Conservation (phyloP, 257 asterid species). For the Orobanche coerulescens region DNA sequence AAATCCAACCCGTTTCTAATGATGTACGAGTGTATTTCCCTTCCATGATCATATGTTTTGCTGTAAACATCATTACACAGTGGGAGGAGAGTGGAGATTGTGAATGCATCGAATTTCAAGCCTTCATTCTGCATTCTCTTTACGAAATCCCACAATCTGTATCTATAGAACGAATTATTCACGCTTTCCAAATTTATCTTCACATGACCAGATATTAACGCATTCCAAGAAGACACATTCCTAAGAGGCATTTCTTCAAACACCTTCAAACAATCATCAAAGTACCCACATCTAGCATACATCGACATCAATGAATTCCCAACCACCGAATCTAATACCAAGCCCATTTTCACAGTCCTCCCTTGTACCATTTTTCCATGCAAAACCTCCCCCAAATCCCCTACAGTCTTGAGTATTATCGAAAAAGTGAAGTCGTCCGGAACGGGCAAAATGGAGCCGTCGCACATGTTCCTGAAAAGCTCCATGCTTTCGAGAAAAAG, state of each 20-base stretch:
- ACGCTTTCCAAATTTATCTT: slow-evolving; percentile 15
- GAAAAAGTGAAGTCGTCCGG: slow-evolving; percentile 59
- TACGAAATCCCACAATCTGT: slow-evolving; percentile 36
- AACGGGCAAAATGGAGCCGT: slow-evolving; percentile 11
- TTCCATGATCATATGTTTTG: slow-evolving; percentile 30
- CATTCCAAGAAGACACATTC: slow-evolving; percentile 54
- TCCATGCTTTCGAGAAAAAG: slow-evolving; percentile 32
- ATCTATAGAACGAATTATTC: neutral
- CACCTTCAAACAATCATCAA: slow-evolving; percentile 37
- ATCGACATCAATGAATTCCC: slow-evolving; percentile 53
- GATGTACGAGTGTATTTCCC: slow-evolving; percentile 51
- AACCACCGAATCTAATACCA: slow-evolving; percentile 47
- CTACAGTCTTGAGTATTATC: slow-evolving; percentile 35
- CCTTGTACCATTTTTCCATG: slow-evolving; percentile 44
- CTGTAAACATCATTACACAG: slow-evolving; percentile 23
- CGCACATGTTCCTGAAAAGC: slow-evolving; percentile 46
- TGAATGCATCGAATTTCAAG: slow-evolving; percentile 39
- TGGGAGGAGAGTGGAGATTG: slow-evolving; percentile 48
- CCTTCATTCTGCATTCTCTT: slow-evolving; percentile 51
- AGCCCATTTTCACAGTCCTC: slow-evolving; percentile 35
- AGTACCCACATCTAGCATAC: slow-evolving; percentile 42
- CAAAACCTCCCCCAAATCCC: slow-evolving; percentile 34
- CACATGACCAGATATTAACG: slow-evolving; percentile 40
- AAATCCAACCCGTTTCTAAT: slow-evolving; percentile 32
- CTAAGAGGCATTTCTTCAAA: slow-evolving; percentile 57